Evolutionary conservation across 768 basidiomycete species (phyloP).

Genomic region (Terana coerulea): DNA sequence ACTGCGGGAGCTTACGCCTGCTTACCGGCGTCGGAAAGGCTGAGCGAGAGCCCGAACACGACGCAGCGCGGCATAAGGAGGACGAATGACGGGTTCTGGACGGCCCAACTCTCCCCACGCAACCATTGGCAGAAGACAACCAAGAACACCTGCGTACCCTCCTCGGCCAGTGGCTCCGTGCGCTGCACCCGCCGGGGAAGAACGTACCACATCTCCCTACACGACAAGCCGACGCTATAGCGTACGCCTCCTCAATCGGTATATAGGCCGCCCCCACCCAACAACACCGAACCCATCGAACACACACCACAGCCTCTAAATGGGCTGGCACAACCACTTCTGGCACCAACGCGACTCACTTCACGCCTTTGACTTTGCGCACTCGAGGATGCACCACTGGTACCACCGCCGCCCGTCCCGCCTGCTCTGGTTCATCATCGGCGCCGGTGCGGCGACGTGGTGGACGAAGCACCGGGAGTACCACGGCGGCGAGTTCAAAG

Average conservation of each 20-base stretch:
- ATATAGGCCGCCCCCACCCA: not conserved
- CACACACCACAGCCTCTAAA: not conserved
- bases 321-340: not conserved
- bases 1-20: too few species aligned
- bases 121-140: too few species aligned
- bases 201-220: not conserved
- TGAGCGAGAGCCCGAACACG: too few species aligned
- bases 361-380: not conserved
- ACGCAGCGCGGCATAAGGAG: too few species aligned
- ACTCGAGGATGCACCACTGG: not conserved
- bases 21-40: too few species aligned
- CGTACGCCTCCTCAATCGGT: not conserved
- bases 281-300: not conserved
- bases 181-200: not conserved
- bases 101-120: too few species aligned
- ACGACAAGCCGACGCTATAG: too few species aligned
- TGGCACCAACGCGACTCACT: not conserved
- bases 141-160: too few species aligned
- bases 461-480: conserved; percentile 41
- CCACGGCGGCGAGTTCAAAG: conserved; percentile 28
- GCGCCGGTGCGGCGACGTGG: conserved; percentile 40
- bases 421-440: conserved; percentile 65
- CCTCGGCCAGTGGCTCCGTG: not conserved
- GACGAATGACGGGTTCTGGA: too few species aligned
- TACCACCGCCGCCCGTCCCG: conserved; percentile 45